Evolutionary conservation across 768 basidiomycete species (phyloP).

Genomic region (Tephrocybe rancida): DNA sequence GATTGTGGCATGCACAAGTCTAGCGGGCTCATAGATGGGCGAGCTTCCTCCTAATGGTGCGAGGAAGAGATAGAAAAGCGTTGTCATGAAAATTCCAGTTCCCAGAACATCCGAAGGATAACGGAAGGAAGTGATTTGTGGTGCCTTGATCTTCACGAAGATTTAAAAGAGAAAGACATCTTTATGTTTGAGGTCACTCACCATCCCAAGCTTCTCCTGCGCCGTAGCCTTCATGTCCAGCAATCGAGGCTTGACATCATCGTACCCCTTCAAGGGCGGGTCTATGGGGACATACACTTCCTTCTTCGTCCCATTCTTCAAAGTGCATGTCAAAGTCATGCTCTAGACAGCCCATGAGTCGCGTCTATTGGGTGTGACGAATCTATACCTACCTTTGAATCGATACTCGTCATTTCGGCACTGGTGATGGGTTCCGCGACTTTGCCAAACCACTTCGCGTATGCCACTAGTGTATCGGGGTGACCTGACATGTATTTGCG

Average conservation of each 20-base stretch:
- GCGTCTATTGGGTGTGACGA: not conserved
- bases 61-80: conserved; percentile 34
- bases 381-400: conserved; percentile 52
- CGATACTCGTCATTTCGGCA: conserved; percentile 75
- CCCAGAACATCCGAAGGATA: conserved; percentile 35
- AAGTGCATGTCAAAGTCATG: conserved; percentile 69
- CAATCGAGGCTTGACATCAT: conserved; percentile 81
- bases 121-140: conserved; percentile 59
- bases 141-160: conserved; percentile 54
- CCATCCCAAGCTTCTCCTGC: conserved; percentile 82
- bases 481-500: conserved; percentile 86
- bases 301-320: conserved; percentile 49
- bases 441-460: conserved; percentile 77
- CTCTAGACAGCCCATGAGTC: conserved; percentile 31
- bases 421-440: conserved; percentile 53
- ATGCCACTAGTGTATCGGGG: conserved; percentile 83
- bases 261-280: conserved; percentile 73
- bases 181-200: conserved; percentile 27
- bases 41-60: conserved; percentile 26
- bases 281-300: conserved; percentile 61
- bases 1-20: conserved; percentile 28
- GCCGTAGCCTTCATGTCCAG: conserved; percentile 81
- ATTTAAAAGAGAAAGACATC: not conserved
- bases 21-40: conserved; percentile 33
- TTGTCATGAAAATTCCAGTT: conserved; percentile 25